Evolutionary conservation across 306 rosid genomes (phyloP).

Genomic region (Corylus heterophylla): DNA sequence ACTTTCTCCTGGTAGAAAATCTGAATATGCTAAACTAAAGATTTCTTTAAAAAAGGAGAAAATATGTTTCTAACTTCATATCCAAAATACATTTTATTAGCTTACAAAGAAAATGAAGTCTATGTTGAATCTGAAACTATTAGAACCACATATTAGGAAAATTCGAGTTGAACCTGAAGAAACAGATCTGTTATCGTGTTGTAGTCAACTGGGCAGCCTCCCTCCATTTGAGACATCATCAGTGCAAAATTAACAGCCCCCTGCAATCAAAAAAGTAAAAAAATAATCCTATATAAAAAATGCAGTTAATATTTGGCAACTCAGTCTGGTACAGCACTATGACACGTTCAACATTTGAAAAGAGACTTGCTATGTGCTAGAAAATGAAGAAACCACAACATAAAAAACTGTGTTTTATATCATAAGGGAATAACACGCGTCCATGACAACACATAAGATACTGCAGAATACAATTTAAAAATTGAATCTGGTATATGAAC

Average conservation of each 20-base stretch:
- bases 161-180: slow-evolving; percentile 70
- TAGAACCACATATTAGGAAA: background rate
- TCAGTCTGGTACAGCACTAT: slow-evolving; percentile 70
- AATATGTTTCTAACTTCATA: background rate
- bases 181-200: slow-evolving; percentile 97
- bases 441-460: background rate
- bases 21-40: background rate
- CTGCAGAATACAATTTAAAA: background rate
- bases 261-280: slow-evolving; percentile 40
- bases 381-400: background rate
- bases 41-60: background rate
- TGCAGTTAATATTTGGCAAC: slow-evolving; percentile 88
- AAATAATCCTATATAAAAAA: background rate
- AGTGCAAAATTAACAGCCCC: slow-evolving; percentile 99
- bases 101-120: background rate
- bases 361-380: background rate
- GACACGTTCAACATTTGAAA: background rate
- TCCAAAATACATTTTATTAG: background rate
- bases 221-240: slow-evolving; percentile 99
- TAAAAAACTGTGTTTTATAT: background rate
- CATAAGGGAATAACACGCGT: background rate
- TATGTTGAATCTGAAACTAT: background rate
- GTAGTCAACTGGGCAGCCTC: slow-evolving; percentile 97
- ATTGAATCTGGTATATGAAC: background rate
- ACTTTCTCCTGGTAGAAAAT: background rate